These are phyloP conservation scores for Fragaria nilgerrensis DNA, from an alignment of 306 rosid genomes.

Conservation along the genomic window DNA sequence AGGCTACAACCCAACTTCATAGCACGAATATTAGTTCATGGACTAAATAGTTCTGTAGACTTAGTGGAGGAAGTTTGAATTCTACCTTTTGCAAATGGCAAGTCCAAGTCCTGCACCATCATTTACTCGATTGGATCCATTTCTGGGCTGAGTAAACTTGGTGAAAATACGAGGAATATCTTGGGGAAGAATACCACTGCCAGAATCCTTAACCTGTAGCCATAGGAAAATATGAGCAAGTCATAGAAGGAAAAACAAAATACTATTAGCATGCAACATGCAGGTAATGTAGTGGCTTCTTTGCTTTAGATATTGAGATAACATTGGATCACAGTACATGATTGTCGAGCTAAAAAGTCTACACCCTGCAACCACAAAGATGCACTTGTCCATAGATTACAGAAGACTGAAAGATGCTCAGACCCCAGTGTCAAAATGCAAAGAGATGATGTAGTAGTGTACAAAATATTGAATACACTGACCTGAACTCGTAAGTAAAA, in stretches of 20 bases:
- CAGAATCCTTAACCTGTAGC: conserved; percentile 86
- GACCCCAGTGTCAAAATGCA: neutral
- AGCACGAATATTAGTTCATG: neutral
- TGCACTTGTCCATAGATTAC: neutral
- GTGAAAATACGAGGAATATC: conserved; percentile 74
- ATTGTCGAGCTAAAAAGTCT: conserved; percentile 1
- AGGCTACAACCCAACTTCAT: neutral
- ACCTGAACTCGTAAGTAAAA: conserved; percentile 78
- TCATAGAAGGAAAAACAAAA: neutral
- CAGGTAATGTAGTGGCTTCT: neutral
- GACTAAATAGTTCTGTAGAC: neutral
- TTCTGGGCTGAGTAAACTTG: conserved; percentile 61
- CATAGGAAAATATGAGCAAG: conserved; percentile 11
- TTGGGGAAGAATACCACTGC: conserved; percentile 75
- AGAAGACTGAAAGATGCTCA: neutral
- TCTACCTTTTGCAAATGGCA: conserved; percentile 87
- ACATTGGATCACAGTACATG: neutral
- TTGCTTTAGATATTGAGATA: neutral
- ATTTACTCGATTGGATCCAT: conserved; percentile 52
- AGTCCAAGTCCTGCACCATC: conserved; percentile 78
- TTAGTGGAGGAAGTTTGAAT: neutral
- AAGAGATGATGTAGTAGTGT: neutral
- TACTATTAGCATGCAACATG: neutral
- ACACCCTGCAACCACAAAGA: conserved; percentile 13
- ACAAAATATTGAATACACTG: neutral